Base-by-base conservation (phyloP, 306 rosid genomes). In the Malus sieversii region DNA sequence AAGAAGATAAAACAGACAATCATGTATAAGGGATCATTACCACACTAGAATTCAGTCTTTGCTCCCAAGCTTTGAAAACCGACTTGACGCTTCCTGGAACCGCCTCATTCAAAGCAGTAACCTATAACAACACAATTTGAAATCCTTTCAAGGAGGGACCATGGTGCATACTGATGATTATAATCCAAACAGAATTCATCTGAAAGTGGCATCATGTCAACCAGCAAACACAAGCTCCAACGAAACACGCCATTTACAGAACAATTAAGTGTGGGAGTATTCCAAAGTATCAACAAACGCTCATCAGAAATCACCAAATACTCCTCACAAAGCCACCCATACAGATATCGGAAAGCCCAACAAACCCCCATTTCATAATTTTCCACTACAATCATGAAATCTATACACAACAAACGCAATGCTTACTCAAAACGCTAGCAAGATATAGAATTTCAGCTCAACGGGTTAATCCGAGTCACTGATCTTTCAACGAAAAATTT, bases 21-120 rank as follows among this genome's bases (percentile, higher is more conserved):
- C 59, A 72, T 11, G 67, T 42, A 70, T 4, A 12, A 75, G 76
- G 68, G 74, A 66, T 23, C 75, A 60, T 72, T 89, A 91, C 99
- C 92, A 81, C 97, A 77, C 93, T 81, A 76, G 87, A 82, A 78
- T 85, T 79, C 78, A 95, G 75, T 58, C 97, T 90, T 10, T 95
- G 85, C 78, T 95, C 99, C 99, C 99, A 95, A 81, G 97, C 91
- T 88, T 90, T 95, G 70, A 95, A 90, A 59, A 95, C 97, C 2
- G 97, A 92, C 79, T 89, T 92, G 55, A 78, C 99, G 68, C 93
- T 95, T 11, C 97, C 96, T 40, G 85, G 84, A 76, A 81, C 87
- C n/a, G 97, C 96, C 81, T 90, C 99, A 80, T 95, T 95, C 63
- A 95, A 81, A 82, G 99, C 99, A 74, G 92, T 83, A 48, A 90